phyloP scores from a whole-genome alignment of 805 yeast species.

The Saturnispora hagleri region DNA sequence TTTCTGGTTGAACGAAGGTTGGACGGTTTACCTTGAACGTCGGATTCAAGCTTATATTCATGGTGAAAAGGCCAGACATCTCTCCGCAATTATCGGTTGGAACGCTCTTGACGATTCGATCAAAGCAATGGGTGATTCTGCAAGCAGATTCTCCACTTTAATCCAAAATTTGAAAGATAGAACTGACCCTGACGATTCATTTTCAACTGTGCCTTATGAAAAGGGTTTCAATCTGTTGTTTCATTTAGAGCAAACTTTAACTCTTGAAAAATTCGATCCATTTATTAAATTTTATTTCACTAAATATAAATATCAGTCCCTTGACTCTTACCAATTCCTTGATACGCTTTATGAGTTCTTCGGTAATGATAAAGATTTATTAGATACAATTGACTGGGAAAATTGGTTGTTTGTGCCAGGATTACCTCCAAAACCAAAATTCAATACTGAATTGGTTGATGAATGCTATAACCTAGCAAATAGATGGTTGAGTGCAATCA shows the following conservation, averaged over 20 bases:
- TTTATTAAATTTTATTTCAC: slow-evolving; percentile 72
- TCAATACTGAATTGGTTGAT: slow-evolving; percentile 72
- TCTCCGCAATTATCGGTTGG: slow-evolving; percentile 85
- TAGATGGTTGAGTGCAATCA: slow-evolving; percentile 46
- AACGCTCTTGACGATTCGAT: slow-evolving; percentile 63
- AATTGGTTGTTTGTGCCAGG: slow-evolving; percentile 78
- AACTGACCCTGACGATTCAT: slow-evolving; percentile 83
- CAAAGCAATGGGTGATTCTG: slow-evolving; percentile 48
- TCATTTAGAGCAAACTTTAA: slow-evolving; percentile 60
- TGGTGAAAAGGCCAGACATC: slow-evolving; percentile 71
- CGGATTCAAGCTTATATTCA: slow-evolving; percentile 70
- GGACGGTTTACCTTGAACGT: slow-evolving; percentile 90
- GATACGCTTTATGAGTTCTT: slow-evolving; percentile 63
- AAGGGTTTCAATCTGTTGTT: slow-evolving; percentile 78
- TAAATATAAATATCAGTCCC: slow-evolving; percentile 57
- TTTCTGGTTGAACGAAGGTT: slow-evolving; percentile 92
- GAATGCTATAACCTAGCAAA: slow-evolving; percentile 57
- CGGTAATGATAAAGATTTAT: slow-evolving; percentile 33
- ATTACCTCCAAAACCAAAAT: slow-evolving; percentile 79
- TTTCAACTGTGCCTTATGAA: slow-evolving; percentile 82
- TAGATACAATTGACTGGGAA: slow-evolving; percentile 76
- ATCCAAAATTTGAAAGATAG: slow-evolving; percentile 63
- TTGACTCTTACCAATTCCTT: slow-evolving; percentile 75
- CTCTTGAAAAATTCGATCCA: slow-evolving; percentile 66
- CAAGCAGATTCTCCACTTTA: slow-evolving; percentile 47